Evolutionary conservation across 306 rosid species (phyloP), one percentile per base, ranked within the genome.

Genomic region (Fagus sylvatica): DNA sequence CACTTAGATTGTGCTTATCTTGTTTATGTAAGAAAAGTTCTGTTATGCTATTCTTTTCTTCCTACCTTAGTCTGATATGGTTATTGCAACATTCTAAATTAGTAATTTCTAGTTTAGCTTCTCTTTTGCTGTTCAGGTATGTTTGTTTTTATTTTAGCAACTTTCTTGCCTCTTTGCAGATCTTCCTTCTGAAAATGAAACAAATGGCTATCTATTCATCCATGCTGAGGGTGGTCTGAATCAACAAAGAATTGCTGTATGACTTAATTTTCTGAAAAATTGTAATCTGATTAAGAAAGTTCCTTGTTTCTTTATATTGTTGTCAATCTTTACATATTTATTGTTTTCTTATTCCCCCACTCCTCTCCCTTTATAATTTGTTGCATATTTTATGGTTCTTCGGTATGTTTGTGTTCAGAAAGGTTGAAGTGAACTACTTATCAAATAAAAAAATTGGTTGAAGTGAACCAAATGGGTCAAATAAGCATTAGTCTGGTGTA

Each of bases 201-300:
- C 99, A 59, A 90, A 73, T 78, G 99, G 99, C 76, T 96, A 93
- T 48, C 87, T 96, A 79, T 96, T 96, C 87, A 93, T 96, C 74
- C 97, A 96, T 67, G 99, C 99, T 3, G 98, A 96, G 80, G 99
- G 98, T 73, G 99, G 99, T 80, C 84, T 96, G 56, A 96, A 96
- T 90, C 98, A 91, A 80, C 98, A 93, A 84, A 87, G 99, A 85
- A 96, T 93, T 82, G 99, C 93, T 61, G 99, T 93, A 89, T 71
- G 93, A 37, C 30, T 79, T 80, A 68, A 68, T 54, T 37, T 75
- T 65, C 30, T 72, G 43, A 66, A 76, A 74, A 69, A 8, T 55
- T 79, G 55, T 55, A 60, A 76, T 76, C 32, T 34, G 15, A 67
- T 75, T 48, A 43, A 69, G 77, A 81, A 15, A 76, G 17, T 49